phyloP scores from a whole-genome alignment of 179 eudicot genomes.

The Silene noctiflora region DNA sequence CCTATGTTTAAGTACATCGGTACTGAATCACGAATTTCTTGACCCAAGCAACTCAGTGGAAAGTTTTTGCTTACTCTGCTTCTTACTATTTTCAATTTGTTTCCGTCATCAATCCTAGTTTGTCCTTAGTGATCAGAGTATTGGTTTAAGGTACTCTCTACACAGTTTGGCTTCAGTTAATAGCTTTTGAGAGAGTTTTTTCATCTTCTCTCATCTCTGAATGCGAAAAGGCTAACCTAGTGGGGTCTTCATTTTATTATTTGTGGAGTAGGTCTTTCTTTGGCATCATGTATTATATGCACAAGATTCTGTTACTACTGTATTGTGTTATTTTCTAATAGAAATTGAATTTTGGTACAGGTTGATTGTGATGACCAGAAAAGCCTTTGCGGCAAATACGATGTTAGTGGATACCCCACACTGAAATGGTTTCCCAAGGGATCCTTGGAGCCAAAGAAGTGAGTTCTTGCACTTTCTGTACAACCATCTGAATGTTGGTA shows the following conservation, averaged over 20 bases:
- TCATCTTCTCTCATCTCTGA: not conserved
- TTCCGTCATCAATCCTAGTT: not conserved
- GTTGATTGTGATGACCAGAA: constrained; percentile 99
- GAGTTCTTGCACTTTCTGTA: constrained; percentile 22
- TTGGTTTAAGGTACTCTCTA: not conserved
- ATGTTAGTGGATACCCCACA: constrained; percentile 92
- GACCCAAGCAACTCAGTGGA: not conserved
- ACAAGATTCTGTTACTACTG: not conserved
- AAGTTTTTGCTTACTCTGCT: not conserved
- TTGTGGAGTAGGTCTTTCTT: not conserved
- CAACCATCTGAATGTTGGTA: constrained; percentile 11
- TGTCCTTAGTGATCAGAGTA: not conserved
- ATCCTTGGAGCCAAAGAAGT: constrained; percentile 94
- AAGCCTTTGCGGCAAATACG: constrained; percentile 71
- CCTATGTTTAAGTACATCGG: not conserved
- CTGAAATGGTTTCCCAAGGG: constrained; percentile 98
- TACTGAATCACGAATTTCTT: too few relatives aligned
- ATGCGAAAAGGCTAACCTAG: not conserved
- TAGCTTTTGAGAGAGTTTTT: not conserved
- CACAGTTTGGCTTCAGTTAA: not conserved
- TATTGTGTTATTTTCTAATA: constrained; percentile 1
- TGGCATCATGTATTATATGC: not conserved
- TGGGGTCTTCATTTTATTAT: not conserved
- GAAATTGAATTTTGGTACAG: constrained; percentile 34
- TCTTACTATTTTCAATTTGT: not conserved